Evolutionary conservation across 257 asterid genomes (phyloP).

Genomic region (Solanum habrochaites): DNA sequence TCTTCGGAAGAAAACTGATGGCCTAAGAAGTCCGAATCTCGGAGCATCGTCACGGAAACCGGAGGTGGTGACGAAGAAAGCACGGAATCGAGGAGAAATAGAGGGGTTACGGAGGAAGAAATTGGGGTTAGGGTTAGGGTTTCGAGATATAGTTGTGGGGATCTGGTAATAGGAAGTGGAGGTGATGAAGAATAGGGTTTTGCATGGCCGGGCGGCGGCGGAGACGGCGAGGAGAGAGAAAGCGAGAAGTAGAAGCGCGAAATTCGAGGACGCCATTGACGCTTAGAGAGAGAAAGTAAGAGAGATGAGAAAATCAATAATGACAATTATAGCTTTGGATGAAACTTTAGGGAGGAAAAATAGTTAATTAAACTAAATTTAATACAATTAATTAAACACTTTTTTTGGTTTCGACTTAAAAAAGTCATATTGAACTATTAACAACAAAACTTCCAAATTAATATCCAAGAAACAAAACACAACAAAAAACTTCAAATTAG

Average conservation of each 20-base stretch:
- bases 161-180: background rate
- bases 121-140: background rate
- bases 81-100: conserved; percentile 22
- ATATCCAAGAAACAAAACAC: background rate
- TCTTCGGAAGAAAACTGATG: conserved; percentile 12
- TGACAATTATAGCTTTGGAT: background rate
- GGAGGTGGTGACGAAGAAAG: conserved; percentile 39
- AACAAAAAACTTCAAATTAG: background rate
- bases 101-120: conserved; percentile 3
- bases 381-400: background rate
- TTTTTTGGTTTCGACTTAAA: background rate
- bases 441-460: background rate
- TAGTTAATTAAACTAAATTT: background rate
- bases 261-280: background rate
- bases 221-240: background rate
- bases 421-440: background rate
- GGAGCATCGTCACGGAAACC: background rate
- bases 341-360: background rate
- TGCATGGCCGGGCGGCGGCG: background rate
- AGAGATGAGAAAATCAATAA: background rate
- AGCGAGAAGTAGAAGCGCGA: background rate
- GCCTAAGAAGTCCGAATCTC: background rate
- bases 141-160: background rate
- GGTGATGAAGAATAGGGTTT: background rate
- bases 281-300: background rate